Evolutionary conservation across 768 basidiomycete genomes (phyloP).

Genomic region (Lyophyllum decastes): DNA sequence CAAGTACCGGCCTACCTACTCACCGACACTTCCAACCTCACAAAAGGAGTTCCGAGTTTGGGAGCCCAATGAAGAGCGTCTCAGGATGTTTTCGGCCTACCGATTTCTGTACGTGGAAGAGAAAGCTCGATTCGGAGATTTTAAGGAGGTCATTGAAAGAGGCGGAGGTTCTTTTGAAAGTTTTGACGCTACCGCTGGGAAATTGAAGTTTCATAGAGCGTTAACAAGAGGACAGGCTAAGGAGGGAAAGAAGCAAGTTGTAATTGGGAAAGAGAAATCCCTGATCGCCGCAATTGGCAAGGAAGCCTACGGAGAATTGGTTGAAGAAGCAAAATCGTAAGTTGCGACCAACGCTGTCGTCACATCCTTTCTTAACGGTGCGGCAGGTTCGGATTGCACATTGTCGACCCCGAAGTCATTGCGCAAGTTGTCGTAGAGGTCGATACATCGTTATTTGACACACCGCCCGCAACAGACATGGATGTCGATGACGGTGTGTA

Average conservation of each 20-base stretch:
- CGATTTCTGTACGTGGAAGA: slow-evolving; percentile 67
- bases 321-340: slow-evolving; percentile 52
- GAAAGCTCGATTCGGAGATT: slow-evolving; percentile 47
- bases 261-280: slow-evolving; percentile 51
- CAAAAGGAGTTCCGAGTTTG: slow-evolving; percentile 59
- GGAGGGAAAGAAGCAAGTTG: slow-evolving; percentile 46
- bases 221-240: slow-evolving; percentile 56
- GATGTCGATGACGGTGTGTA: slow-evolving; percentile 18
- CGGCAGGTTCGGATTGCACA: slow-evolving; percentile 39
- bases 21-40: slow-evolving; percentile 44
- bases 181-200: slow-evolving; percentile 54
- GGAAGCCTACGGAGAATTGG: slow-evolving; percentile 55
- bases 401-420: slow-evolving; percentile 49
- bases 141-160: slow-evolving; percentile 54
- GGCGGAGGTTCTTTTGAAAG: slow-evolving; percentile 65
- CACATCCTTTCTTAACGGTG: not conserved
- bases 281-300: slow-evolving; percentile 53
- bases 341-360: slow-evolving; percentile 10
- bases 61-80: slow-evolving; percentile 68
- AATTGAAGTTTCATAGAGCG: slow-evolving; percentile 50
- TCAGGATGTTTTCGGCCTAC: slow-evolving; percentile 50
- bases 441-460: slow-evolving; percentile 31
- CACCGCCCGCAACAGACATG: slow-evolving; percentile 9
- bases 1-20: slow-evolving; percentile 62
- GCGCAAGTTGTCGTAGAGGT: slow-evolving; percentile 49